phyloP scores from a whole-genome alignment of 306 rosid species.

The Lablab purpureus region DNA sequence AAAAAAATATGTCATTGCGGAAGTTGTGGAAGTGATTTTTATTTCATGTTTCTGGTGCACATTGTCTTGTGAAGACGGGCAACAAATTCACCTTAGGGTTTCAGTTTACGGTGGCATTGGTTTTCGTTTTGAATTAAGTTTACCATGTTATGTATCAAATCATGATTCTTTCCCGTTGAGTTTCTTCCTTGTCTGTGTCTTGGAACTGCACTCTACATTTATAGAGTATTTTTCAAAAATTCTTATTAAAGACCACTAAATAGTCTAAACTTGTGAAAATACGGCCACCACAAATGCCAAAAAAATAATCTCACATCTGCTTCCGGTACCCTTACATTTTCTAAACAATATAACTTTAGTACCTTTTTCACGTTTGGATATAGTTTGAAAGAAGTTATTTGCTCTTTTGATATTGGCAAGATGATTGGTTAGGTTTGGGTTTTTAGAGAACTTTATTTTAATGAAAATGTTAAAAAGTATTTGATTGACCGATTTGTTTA shows the following conservation, averaged over 20 bases:
- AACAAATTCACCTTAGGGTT: slow-evolving; percentile 34
- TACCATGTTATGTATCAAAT: slow-evolving; percentile 46
- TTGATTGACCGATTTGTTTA: too few species aligned
- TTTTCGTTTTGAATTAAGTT: slow-evolving; percentile 41
- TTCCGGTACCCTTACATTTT: too few species aligned
- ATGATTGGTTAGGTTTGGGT: too few species aligned
- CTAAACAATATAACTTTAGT: too few species aligned
- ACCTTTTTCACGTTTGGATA: too few species aligned
- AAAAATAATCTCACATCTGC: too few species aligned
- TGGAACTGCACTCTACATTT: background rate
- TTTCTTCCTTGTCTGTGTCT: slow-evolving; percentile 28
- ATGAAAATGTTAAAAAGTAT: too few species aligned
- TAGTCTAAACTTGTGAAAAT: slow-evolving; percentile 3
- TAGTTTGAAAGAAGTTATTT: too few species aligned
- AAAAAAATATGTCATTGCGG: slow-evolving; percentile 95
- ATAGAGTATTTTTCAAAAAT: background rate
- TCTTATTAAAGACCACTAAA: background rate
- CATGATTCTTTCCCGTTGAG: slow-evolving; percentile 31
- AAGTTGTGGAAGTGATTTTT: slow-evolving; percentile 90
- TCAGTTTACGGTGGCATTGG: slow-evolving; percentile 25
- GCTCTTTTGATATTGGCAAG: too few species aligned
- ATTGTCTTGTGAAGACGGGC: slow-evolving; percentile 36
- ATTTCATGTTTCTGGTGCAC: slow-evolving; percentile 34
- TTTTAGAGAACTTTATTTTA: too few species aligned
- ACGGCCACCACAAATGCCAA: background rate